Conservation (phyloP, 345 rosid species). For the Angophora floribunda region DNA sequence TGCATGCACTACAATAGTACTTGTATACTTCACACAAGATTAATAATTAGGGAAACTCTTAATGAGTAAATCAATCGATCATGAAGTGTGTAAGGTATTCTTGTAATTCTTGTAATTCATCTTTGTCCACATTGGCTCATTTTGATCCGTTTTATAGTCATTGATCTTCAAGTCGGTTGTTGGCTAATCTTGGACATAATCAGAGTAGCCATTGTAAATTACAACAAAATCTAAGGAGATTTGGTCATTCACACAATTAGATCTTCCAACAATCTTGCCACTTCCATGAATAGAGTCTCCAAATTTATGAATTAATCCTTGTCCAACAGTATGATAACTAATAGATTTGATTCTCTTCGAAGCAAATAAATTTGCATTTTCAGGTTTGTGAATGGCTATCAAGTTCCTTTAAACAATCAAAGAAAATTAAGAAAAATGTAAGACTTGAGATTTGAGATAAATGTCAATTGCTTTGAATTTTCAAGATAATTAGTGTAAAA, state of each 20-base stretch:
- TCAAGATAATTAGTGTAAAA: neutral
- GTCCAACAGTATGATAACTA: neutral
- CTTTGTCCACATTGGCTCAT: neutral
- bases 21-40: neutral
- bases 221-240: neutral
- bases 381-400: neutral
- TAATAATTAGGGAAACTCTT: neutral
- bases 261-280: neutral
- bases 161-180: neutral
- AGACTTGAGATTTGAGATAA: neutral
- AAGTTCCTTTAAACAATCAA: neutral
- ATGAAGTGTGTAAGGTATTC: neutral
- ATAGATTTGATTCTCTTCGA: too few species aligned
- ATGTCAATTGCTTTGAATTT: neutral
- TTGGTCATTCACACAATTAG: too few species aligned
- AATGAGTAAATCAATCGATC: neutral
- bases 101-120: neutral
- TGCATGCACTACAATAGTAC: too few species aligned
- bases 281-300: neutral
- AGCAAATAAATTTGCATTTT: neutral
- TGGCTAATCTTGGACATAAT: neutral
- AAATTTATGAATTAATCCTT: neutral
- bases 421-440: neutral
- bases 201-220: neutral
- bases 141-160: neutral